Base-by-base conservation (phyloP, 169 alveolate species). In the Eimeria maxima region DNA sequence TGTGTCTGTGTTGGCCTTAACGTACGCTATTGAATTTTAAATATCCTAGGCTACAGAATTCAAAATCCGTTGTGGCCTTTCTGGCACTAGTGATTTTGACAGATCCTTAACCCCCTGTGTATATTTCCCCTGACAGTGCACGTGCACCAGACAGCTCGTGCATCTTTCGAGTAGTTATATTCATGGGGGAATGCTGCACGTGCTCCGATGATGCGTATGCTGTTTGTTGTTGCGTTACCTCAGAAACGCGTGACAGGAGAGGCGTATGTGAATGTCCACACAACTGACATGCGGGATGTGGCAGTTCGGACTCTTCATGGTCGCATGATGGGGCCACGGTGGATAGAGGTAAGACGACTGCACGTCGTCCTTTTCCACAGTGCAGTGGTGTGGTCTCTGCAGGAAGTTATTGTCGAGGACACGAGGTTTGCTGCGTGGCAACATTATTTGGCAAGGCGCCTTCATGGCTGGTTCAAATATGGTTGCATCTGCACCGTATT, bases 181-280 rank as follows among this genome's bases (percentile, higher is more conserved):
- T 29, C 71, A 55, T 55, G 18, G 4, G 80, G 24, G 38, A 14
- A 57, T 44, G 29, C 50, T 27, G 80, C 4, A 38, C 29, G 29
- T 47, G 89, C 3, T 11, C 38, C 16, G 73, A 10, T 38, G 87
- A 18, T 38, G 44, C 29, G 83, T 18, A 29, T 27, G 90, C 65
- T 63, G 60, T 67, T 63, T 42, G 45, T 44, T 29, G 74, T 2
- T 90, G 38, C 16, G 65, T 50, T n/a, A n/a, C 65, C 42, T 38
- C 78, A 95, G 96, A 84, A 90, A 14, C 87, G 96, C 42, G 83
- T 90, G n/a, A 90, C 97, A 1, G 98, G 98, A 27, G 98, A 97
- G 93, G 98, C 98, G 27, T 97, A 97, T 78, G 97, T 97, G n/a
- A 74, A 94, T 93, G 95, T 97, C 38, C 97, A 97, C 14, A 65